phyloP scores from a whole-genome alignment of 495 filamentous ascomycete genomes.

The Aspergillus funiculosus region DNA sequence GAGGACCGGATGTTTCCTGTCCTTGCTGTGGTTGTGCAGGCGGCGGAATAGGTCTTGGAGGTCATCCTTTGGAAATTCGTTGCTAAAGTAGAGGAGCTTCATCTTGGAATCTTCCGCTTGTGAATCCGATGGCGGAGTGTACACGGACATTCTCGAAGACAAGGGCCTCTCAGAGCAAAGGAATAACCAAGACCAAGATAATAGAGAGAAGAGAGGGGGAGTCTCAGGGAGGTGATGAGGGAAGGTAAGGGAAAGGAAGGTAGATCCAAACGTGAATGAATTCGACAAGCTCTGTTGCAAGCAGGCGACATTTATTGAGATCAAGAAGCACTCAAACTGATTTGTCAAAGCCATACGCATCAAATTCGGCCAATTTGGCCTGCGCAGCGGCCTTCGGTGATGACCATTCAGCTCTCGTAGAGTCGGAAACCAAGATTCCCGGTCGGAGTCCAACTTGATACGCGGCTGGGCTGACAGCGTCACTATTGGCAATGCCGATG shows the following conservation, averaged over 20 bases:
- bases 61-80: conserved; percentile 38
- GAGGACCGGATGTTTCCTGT: conserved; percentile 25
- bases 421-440: conserved; percentile 1
- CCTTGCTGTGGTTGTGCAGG: conserved; percentile 36
- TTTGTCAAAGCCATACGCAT: neutral
- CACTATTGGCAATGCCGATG: conserved; percentile 2
- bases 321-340: neutral
- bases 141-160: conserved; percentile 4
- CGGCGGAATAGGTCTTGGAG: conserved; percentile 30
- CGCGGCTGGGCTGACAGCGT: conserved; percentile 3
- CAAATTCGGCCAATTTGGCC: conserved; percentile 4
- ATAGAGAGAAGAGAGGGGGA: conserved; percentile 4
- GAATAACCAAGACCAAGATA: neutral
- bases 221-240: neutral
- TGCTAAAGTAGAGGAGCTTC: conserved; percentile 37
- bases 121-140: conserved; percentile 5
- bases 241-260: neutral
- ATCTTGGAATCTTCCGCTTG: conserved; percentile 2
- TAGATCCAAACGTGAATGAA: neutral
- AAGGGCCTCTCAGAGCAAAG: neutral
- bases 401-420: conserved; percentile 7
- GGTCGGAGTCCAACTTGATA: conserved; percentile 5
- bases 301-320: conserved; percentile 3
- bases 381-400: conserved; percentile 5
- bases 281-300: conserved; percentile 2